Percentiles rank a stretch among this genome's conserved stretches.
Evolutionary conservation across 129 eudicot genomes (phyloP).

Genomic region (carrot (Daucus carota)): DH1_v3.0 NC_030381.2:36718001-36718500

Average conservation of each 20-base stretch:
- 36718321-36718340: neutral
- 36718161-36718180: slow-evolving; percentile 1
- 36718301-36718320: neutral
- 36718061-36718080: neutral
- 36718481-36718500: slow-evolving; percentile 58
- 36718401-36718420: slow-evolving; percentile 29
- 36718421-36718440: slow-evolving; percentile 30
- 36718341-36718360: neutral
- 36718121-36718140: slow-evolving; percentile 16
- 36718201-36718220: slow-evolving; percentile 2
- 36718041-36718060: neutral
- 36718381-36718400: neutral
- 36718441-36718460: slow-evolving; percentile 27
- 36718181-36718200: slow-evolving; percentile 12
- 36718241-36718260: neutral
- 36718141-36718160: neutral
- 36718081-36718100: neutral
- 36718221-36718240: neutral
- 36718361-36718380: neutral
- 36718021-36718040: neutral
- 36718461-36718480: slow-evolving; percentile 22
- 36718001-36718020: neutral
- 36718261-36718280: neutral
- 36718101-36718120: slow-evolving; percentile 6
- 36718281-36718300: neutral